Evolutionary conservation across 2,329 filamentous ascomycete genomes (phyloP).

Genomic region (Cladobotryum protrusum): DNA sequence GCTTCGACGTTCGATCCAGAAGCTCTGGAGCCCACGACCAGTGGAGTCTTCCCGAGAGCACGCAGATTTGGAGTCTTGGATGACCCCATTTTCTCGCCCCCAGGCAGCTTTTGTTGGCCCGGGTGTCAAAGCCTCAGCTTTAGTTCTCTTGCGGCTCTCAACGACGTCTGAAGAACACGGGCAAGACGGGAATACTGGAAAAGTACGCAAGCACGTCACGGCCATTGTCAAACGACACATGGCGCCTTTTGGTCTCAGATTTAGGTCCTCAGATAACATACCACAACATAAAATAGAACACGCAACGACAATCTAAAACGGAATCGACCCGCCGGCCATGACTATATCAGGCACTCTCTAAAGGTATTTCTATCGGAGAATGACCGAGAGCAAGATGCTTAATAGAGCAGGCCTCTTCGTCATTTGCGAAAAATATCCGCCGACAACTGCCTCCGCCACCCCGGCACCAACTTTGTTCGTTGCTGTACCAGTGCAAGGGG

Average conservation of each 20-base stretch:
- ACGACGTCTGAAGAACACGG: too few species aligned
- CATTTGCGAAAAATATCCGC: conserved; percentile 9
- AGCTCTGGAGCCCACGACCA: conserved; percentile 16
- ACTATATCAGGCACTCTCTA: neutral
- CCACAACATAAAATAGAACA: too few species aligned
- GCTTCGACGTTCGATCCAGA: conserved; percentile 18
- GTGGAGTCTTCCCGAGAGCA: conserved; percentile 18
- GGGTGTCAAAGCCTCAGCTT: conserved; percentile 10
- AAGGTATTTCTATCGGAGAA: conserved; percentile 9
- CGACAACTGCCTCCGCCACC: neutral
- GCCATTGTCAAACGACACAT: too few species aligned
- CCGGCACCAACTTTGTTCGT: conserved; percentile 2
- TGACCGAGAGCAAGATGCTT: conserved; percentile 5
- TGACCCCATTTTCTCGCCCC: conserved; percentile 12
- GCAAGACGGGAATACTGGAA: too few species aligned
- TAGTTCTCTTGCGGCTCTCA: conserved; percentile 9
- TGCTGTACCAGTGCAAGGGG: too few species aligned
- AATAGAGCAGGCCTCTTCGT: neutral
- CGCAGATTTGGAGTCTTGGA: conserved; percentile 11
- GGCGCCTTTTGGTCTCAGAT: neutral
- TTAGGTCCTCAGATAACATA: neutral
- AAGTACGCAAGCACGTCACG: neutral
- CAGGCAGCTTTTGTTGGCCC: conserved; percentile 10
- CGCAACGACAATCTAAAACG: too few species aligned
- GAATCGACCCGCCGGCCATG: too few species aligned